Conservation (phyloP, 73 alveolate species). For the Paramecium sonneborni region DNA sequence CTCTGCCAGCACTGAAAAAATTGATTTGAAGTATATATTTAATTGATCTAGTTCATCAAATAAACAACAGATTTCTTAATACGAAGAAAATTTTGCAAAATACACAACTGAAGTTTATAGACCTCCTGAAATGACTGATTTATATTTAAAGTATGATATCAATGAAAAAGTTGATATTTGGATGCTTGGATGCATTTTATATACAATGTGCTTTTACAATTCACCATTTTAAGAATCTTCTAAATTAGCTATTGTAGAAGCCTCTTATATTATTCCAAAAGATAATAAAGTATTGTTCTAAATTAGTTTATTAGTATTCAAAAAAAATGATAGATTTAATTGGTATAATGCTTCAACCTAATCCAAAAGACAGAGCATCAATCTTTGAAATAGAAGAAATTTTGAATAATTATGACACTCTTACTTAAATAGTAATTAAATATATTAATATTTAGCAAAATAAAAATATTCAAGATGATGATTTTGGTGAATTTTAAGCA, state of each 20-base stretch:
- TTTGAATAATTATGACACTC: not conserved
- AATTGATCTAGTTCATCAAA: slow-evolving; percentile 35
- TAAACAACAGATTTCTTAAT: slow-evolving; percentile 70
- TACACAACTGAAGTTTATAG: slow-evolving; percentile 95
- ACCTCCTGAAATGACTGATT: slow-evolving; percentile 97
- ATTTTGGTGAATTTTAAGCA: not conserved
- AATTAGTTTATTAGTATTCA: not conserved
- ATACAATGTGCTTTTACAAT: slow-evolving; percentile 83
- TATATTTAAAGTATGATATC: slow-evolving; percentile 74
- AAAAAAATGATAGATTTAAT: slow-evolving; percentile 14
- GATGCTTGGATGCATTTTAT: slow-evolving; percentile 91
- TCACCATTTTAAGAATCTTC: slow-evolving; percentile 96
- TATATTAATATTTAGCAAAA: not conserved
- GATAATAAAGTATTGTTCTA: slow-evolving; percentile 59
- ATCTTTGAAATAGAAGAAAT: slow-evolving; percentile 3
- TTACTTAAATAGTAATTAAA: not conserved
- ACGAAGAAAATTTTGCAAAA: slow-evolving; percentile 85
- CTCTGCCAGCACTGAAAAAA: slow-evolving; percentile 77
- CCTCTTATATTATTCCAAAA: slow-evolving; percentile 86
- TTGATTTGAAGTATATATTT: slow-evolving; percentile 55
- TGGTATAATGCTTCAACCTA: not conserved
- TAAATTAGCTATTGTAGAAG: slow-evolving; percentile 91
- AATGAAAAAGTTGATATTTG: slow-evolving; percentile 85
- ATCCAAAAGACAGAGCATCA: slow-evolving; percentile 26
- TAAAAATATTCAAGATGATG: not conserved